A percentile compares a stretch with the other conserved stretches of the same genome.
phyloP scores from a whole-genome alignment of 257 asterid genomes.

The Solanum stenotomum region DNA sequence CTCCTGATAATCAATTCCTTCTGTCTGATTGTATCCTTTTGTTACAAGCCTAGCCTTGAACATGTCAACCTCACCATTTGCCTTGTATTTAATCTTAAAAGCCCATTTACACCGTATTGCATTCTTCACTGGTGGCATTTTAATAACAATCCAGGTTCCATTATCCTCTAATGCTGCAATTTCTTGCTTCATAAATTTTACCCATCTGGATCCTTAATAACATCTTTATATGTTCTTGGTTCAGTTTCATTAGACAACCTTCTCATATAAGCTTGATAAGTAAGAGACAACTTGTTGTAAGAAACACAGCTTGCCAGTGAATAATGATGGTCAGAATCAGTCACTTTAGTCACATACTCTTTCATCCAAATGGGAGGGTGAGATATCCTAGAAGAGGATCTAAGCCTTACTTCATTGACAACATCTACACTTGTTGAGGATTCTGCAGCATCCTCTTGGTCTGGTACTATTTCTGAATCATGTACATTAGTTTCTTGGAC shows the following conservation, averaged over 20 bases:
- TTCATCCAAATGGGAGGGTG: neutral
- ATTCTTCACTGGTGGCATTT: neutral
- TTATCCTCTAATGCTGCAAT: neutral
- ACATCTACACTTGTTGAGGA: neutral
- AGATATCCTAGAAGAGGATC: neutral
- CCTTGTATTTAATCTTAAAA: neutral
- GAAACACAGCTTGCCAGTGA: neutral
- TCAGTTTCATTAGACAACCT: neutral
- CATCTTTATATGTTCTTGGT: too few relatives aligned
- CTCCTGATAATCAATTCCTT: neutral
- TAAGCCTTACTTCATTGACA: too few relatives aligned
- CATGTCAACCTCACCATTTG: neutral
- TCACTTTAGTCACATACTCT: neutral
- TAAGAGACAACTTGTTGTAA: too few relatives aligned
- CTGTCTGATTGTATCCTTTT: too few relatives aligned
- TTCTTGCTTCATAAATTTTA: too few relatives aligned
- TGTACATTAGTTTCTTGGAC: too few relatives aligned
- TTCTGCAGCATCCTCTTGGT: neutral
- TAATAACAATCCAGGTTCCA: accelerated
- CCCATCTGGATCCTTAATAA: too few relatives aligned
- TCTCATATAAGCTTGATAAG: too few relatives aligned
- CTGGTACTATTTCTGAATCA: too few relatives aligned
- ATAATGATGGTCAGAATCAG: too few relatives aligned
- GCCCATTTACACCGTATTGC: neutral
- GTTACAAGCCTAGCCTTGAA: neutral